Percentiles rank a stretch among this genome's conserved stretches.
Evolutionary conservation across 805 yeast species (phyloP).

Genomic region (Yamadazyma kitorensis): DNA sequence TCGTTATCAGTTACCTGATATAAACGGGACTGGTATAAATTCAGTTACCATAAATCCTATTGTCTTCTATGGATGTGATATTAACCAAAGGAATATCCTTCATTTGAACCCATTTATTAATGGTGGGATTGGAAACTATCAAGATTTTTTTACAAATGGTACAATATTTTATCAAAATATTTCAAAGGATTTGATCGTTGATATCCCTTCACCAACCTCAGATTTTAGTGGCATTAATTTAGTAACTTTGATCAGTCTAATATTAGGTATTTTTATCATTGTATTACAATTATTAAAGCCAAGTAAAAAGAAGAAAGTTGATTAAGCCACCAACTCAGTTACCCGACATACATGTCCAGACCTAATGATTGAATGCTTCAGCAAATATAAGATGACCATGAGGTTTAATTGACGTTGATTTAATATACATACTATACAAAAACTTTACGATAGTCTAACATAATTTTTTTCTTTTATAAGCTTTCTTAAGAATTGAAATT

Average conservation of each 20-base stretch:
- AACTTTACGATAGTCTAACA: no score
- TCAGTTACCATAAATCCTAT: constrained; percentile 9
- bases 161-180: constrained; percentile 33
- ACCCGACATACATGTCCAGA: neutral
- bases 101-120: constrained; percentile 37
- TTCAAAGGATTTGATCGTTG: neutral
- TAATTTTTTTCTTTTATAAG: no score
- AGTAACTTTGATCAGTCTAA: constrained; percentile 10
- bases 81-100: constrained; percentile 22
- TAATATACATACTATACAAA: no score
- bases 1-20: constrained; percentile 36
- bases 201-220: constrained; percentile 12
- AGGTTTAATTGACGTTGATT: no score
- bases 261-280: constrained; percentile 11
- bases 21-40: no score
- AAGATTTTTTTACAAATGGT: constrained; percentile 36
- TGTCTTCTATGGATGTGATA: constrained; percentile 37
- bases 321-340: neutral
- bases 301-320: constrained; percentile 5
- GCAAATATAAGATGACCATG: no score
- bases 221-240: constrained; percentile 11
- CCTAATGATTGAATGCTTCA: no score
- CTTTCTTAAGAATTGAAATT: no score
- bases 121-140: constrained; percentile 28
- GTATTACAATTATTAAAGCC: constrained; percentile 9